phyloP scores from a whole-genome alignment of 2,329 filamentous ascomycete species.

The Ophidiomyces ophidiicola region DNA sequence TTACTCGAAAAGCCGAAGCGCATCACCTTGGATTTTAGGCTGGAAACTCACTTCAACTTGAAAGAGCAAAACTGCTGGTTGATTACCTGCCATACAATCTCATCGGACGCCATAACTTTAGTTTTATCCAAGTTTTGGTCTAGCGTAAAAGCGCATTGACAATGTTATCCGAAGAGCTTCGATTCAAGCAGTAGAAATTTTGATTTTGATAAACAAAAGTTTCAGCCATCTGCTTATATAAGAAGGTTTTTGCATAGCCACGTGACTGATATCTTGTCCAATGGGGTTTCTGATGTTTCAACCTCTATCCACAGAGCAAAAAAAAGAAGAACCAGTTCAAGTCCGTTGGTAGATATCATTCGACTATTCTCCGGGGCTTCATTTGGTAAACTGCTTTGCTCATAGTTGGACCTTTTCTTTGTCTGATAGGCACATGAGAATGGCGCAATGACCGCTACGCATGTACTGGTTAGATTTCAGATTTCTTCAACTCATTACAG shows the following conservation, averaged over 20 bases:
- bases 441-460: too few species aligned
- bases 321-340: too few species aligned
- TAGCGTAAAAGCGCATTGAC: neutral
- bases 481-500: too few species aligned
- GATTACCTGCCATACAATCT: slow-evolving; percentile 95
- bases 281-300: too few species aligned
- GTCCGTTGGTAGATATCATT: too few species aligned
- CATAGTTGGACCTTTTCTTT: too few species aligned
- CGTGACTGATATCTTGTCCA: too few species aligned
- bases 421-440: too few species aligned
- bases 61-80: slow-evolving; percentile 92
- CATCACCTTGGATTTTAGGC: slow-evolving; percentile 3
- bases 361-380: too few species aligned
- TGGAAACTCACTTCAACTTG: slow-evolving; percentile 63
- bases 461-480: too few species aligned
- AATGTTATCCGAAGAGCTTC: neutral
- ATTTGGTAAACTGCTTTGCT: too few species aligned
- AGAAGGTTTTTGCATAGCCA: neutral
- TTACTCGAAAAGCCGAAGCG: neutral
- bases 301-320: too few species aligned
- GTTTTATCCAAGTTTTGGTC: neutral
- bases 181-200: neutral
- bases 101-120: slow-evolving; percentile 67
- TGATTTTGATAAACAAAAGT: slow-evolving; percentile 7
- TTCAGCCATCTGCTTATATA: neutral